Conservation (phyloP, 192 early-diverging fungal species). For the Rhizoclosmatium globosum region DNA sequence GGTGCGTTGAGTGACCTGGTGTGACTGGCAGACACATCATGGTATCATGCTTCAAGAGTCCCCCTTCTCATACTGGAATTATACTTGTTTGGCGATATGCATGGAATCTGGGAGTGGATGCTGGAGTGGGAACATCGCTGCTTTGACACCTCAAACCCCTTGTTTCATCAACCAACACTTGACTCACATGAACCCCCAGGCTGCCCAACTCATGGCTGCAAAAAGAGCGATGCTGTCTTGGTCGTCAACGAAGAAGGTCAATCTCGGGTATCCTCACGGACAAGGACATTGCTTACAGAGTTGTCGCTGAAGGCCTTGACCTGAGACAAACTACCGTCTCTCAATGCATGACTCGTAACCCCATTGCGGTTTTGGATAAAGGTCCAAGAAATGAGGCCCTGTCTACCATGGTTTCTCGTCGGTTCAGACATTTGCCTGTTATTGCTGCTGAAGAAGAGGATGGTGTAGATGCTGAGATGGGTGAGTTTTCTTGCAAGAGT, state of each 20-base stretch:
- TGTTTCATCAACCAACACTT: slow-evolving; percentile 3
- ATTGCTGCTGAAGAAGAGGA: slow-evolving; percentile 47
- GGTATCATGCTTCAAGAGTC: not conserved
- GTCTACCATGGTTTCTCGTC: slow-evolving; percentile 56
- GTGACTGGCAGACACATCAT: not conserved
- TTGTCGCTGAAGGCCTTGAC: slow-evolving; percentile 78
- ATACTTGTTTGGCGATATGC: not conserved
- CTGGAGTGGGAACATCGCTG: too few relatives aligned
- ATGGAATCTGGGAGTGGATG: not conserved
- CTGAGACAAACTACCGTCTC: slow-evolving; percentile 66
- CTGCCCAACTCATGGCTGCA: slow-evolving; percentile 85
- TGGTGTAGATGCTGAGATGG: slow-evolving; percentile 35
- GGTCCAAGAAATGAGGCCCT: slow-evolving; percentile 54
- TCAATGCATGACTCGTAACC: slow-evolving; percentile 91
- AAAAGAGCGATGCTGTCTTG: slow-evolving; percentile 93
- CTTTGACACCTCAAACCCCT: not conserved
- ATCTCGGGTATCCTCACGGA: slow-evolving; percentile 96
- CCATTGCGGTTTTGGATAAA: slow-evolving; percentile 81
- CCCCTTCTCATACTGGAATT: too few relatives aligned
- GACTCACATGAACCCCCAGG: too few relatives aligned
- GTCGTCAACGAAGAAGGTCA: slow-evolving; percentile 94
- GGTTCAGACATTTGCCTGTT: slow-evolving; percentile 61
- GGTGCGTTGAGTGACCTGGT: slow-evolving; percentile 18
- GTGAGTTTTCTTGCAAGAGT: not conserved
- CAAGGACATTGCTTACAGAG: slow-evolving; percentile 96